phyloP scores from a whole-genome alignment of 371 early-diverging fungal genomes.

The Syncephalastrum monosporum region DNA sequence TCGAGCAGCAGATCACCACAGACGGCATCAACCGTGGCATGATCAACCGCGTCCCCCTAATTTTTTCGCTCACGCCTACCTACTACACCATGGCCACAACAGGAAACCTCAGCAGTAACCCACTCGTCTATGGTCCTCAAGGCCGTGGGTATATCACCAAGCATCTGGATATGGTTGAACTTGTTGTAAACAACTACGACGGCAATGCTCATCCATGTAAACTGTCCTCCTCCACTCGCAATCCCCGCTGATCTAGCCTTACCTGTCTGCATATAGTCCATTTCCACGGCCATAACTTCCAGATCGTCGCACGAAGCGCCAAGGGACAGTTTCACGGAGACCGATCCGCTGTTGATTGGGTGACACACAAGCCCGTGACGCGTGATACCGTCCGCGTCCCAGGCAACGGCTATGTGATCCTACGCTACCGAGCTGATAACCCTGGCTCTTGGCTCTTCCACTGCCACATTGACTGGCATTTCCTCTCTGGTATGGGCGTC shows the following conservation, averaged over 20 bases:
- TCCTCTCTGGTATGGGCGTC: slow-evolving; percentile 58
- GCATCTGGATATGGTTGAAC: slow-evolving; percentile 40
- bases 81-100: slow-evolving; percentile 60
- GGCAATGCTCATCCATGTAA: slow-evolving; percentile 62
- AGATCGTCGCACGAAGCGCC: slow-evolving; percentile 57
- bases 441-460: slow-evolving; percentile 77
- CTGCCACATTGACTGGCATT: slow-evolving; percentile 85
- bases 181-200: slow-evolving; percentile 67
- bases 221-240: background rate
- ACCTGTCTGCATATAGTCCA: slow-evolving; percentile 44
- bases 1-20: slow-evolving; percentile 55
- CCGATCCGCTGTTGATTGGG: slow-evolving; percentile 24
- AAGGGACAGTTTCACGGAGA: slow-evolving; percentile 24
- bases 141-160: slow-evolving; percentile 47
- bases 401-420: slow-evolving; percentile 52
- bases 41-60: slow-evolving; percentile 72
- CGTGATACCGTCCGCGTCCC: slow-evolving; percentile 69
- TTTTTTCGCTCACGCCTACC: slow-evolving; percentile 58
- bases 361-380: slow-evolving; percentile 52
- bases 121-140: slow-evolving; percentile 61
- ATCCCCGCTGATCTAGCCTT: too few species aligned
- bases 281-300: slow-evolving; percentile 82
- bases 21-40: slow-evolving; percentile 75
- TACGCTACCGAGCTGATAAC: slow-evolving; percentile 72
- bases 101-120: slow-evolving; percentile 46